Evolutionary conservation across 169 alveolate species (phyloP), one percentile per base, ranked within the genome.

Genomic region (Babesia sp.): DNA sequence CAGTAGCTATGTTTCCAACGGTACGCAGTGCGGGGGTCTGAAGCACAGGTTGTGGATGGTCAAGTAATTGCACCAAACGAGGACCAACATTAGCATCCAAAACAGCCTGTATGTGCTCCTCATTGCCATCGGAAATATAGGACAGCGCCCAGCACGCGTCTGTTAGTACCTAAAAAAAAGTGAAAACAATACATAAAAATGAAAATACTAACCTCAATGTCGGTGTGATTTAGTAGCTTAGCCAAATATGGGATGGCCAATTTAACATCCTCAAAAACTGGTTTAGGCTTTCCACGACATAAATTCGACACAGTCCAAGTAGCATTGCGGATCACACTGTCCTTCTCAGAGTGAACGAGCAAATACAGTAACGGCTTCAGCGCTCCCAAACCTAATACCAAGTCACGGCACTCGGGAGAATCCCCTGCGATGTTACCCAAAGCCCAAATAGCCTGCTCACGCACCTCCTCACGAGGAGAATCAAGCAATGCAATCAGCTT

Each of bases 361-460:
- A 85, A 90, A 74, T 72, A 92, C 71, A 87, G 86, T 36, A 90
- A 84, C 28, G 93, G 97, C 71, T 87, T 85, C 71, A 95, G 91
- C 24, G 95, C 97, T 28, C 96, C 97, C 45, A 83, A 91, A 18
- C 91, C 86, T 45, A 95, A 64, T 18, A 94, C 97, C 44, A 91
- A 60, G 61, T 97, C 97, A 46, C 99, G 86, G 63, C 97, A 94
- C 72, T 95, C 92, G 42, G 97, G 95, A 29, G 97, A 92, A 71
- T 96, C 99, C 16, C 99, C 99, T 28, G 99, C 99, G 77, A 97
- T 96, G 91, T 97, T 97, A 26, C 99, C 99, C 53, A 97, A 80
- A 1, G 98, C 98, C 99, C 99, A 96, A 29, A 96, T 95, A 24
- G 98, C 98, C 90, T 97, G 99, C 78, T 96, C 99, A 51, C 96